Base-by-base conservation (phyloP, 2,329 filamentous ascomycete species). In the Coniochaeta sp. region DNA sequence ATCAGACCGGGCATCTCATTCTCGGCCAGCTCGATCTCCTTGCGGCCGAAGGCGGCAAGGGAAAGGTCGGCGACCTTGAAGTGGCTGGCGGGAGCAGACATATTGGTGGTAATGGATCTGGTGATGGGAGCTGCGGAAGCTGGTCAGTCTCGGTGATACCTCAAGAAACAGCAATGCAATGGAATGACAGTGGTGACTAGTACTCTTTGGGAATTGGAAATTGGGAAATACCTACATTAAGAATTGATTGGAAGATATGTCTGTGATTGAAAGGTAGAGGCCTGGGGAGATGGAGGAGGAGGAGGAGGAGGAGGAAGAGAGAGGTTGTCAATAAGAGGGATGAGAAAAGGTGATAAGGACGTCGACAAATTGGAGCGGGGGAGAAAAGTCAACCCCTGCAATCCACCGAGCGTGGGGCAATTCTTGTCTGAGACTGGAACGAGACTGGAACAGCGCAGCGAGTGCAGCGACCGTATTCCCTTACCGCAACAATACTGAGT, bases 11-110 rank as follows among this genome's bases (percentile, higher is more conserved):
- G 93, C 93, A 97, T 97, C 84, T 92, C 89, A 75, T 91, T 88
- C 79, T 98, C 93, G 72, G 95, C 93, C 75, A 98, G 87, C 81
- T 97, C 93, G 73, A 99, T 97, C 88, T 99, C 95, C 80, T 93
- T 93, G 81, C 95, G 93, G 80, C 95, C 95, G 75, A 99, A 98
- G 79, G 95, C 95, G 75, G 95, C 93, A 76, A 98, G 89, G 76
- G 89, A 91, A 77, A 98, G 90, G 86, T 98, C 95, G 74, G 93
- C 92, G 82, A 99, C 93, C 90, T 97, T 96, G 89, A 91, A 96
- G 81, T 90, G 93, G 79, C 88, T 81, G 75, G 92, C 92, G 80
- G 92, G 92, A 73, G 90, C 90, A 84, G 83, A 77, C 84, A 87
- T 87, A 70, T 68, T 81, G 73, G 62, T 26, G 24, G 42, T 22